Conservation (phyloP, 2,329 filamentous ascomycete species). For the Rachicladosporium sp. region DNA sequence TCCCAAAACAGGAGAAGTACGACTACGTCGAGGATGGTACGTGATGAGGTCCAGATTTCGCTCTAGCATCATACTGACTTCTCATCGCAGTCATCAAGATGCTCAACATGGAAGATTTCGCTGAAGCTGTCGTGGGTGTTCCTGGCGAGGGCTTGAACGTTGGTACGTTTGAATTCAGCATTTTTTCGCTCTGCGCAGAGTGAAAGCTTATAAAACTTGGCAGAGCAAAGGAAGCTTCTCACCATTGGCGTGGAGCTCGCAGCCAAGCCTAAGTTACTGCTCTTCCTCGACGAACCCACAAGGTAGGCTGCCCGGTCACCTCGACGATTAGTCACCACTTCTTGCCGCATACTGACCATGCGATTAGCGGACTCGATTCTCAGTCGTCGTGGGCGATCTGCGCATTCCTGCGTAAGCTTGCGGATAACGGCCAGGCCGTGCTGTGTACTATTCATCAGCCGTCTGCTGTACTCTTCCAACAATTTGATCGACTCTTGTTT, state of each 20-base stretch:
- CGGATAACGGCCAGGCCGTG: conserved; percentile 54
- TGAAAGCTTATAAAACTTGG: not conserved
- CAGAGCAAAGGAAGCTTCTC: conserved; percentile 47
- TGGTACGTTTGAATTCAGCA: no score
- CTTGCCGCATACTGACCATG: conserved; percentile 43
- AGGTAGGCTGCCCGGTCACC: conserved; percentile 37
- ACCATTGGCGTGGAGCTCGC: conserved; percentile 47
- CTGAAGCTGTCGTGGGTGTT: not conserved
- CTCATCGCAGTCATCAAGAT: not conserved
- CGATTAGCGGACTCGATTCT: conserved; percentile 61
- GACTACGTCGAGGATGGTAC: conserved; percentile 45
- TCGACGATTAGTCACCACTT: conserved; percentile 57
- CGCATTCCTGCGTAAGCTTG: conserved; percentile 52
- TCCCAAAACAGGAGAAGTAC: conserved; percentile 49
- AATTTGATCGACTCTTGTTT: conserved; percentile 54
- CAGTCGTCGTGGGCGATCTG: conserved; percentile 49
- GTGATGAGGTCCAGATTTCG: conserved; percentile 2
- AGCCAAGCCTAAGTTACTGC: conserved; percentile 42
- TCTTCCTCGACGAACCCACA: conserved; percentile 52
- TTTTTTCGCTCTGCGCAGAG: no score
- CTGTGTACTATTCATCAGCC: conserved; percentile 62
- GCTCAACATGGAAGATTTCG: not conserved
- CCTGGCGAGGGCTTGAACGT: conserved; percentile 1
- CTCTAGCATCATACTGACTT: conserved; percentile 1
- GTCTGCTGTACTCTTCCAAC: conserved; percentile 51